These are phyloP conservation scores for Myxozyma vanderwaltii DNA, from an alignment of 805 yeast species.

Conservation along the genomic window DNA sequence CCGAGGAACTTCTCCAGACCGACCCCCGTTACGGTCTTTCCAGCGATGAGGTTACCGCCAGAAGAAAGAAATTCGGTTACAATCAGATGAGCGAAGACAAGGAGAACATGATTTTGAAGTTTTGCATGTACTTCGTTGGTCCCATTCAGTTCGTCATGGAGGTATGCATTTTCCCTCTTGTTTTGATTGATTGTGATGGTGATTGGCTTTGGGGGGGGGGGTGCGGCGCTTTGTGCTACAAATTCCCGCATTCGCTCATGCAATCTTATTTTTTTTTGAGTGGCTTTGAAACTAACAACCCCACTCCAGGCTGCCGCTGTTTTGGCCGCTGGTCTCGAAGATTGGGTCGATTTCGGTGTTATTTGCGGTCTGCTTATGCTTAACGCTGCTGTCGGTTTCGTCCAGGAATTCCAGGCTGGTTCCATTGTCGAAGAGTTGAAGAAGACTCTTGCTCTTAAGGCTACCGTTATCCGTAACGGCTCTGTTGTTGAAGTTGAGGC, in stretches of 20 bases:
- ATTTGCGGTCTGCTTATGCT: constrained; percentile 82
- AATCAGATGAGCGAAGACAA: constrained; percentile 90
- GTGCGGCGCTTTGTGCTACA: background rate
- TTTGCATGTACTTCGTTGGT: constrained; percentile 86
- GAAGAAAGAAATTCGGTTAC: constrained; percentile 88
- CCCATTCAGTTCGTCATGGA: constrained; percentile 97
- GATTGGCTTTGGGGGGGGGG: background rate
- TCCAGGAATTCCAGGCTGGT: constrained; percentile 98
- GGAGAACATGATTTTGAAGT: constrained; percentile 77
- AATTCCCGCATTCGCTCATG: background rate
- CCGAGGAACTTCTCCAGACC: constrained; percentile 82
- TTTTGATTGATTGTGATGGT: background rate
- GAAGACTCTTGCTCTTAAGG: constrained; percentile 90
- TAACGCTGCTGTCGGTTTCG: constrained; percentile 93
- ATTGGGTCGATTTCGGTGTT: constrained; percentile 99
- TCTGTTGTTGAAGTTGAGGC: constrained; percentile 72
- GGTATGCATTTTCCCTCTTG: constrained; percentile 17
- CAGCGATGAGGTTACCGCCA: constrained; percentile 72
- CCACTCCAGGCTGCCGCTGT: constrained; percentile 72
- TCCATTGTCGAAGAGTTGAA: constrained; percentile 95
- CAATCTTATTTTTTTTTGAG: background rate
- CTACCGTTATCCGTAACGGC: constrained; percentile 84
- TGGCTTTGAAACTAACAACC: background rate
- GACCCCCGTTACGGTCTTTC: constrained; percentile 77
- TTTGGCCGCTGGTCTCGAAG: constrained; percentile 93